A percentile compares a stretch with the other conserved stretches of the same genome.
Evolutionary conservation across 1,139 yeast genomes (phyloP).

Genomic region (Debaryomyces psychrophilus): DNA sequence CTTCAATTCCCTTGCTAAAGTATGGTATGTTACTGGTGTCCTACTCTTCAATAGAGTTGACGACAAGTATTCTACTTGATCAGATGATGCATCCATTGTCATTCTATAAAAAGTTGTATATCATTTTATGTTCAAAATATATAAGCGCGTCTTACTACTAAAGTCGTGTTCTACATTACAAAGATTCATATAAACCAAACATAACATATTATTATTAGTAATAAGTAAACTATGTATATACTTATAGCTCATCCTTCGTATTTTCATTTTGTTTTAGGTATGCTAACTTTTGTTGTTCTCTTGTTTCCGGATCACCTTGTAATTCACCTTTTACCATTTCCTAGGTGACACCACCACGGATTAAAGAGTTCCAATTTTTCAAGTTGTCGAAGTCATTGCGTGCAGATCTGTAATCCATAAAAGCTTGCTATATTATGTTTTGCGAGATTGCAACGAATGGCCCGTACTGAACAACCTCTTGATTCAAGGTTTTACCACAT

Average conservation of each 20-base stretch:
- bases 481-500: slow-evolving; percentile 79
- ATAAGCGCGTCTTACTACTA: neutral
- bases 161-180: slow-evolving; percentile 4
- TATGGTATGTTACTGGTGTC: slow-evolving; percentile 34
- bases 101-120: slow-evolving; percentile 17
- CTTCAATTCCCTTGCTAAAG: slow-evolving; percentile 29
- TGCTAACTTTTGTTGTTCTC: slow-evolving; percentile 33
- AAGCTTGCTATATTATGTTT: slow-evolving; percentile 66
- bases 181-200: neutral
- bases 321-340: slow-evolving; percentile 47
- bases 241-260: slow-evolving; percentile 22
- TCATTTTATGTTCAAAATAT: neutral
- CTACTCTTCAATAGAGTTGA: slow-evolving; percentile 27
- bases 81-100: slow-evolving; percentile 39
- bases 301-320: slow-evolving; percentile 36
- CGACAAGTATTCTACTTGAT: slow-evolving; percentile 36
- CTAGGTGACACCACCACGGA: slow-evolving; percentile 60
- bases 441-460: slow-evolving; percentile 79
- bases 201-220: neutral
- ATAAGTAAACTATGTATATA: neutral
- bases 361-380: slow-evolving; percentile 67
- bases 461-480: slow-evolving; percentile 83
- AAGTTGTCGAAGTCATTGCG: slow-evolving; percentile 76
- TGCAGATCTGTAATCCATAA: slow-evolving; percentile 68
- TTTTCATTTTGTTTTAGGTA: slow-evolving; percentile 19